Evolutionary conservation across 148 eudicot species (phyloP).

Genomic region (Rhododendron molle): DNA sequence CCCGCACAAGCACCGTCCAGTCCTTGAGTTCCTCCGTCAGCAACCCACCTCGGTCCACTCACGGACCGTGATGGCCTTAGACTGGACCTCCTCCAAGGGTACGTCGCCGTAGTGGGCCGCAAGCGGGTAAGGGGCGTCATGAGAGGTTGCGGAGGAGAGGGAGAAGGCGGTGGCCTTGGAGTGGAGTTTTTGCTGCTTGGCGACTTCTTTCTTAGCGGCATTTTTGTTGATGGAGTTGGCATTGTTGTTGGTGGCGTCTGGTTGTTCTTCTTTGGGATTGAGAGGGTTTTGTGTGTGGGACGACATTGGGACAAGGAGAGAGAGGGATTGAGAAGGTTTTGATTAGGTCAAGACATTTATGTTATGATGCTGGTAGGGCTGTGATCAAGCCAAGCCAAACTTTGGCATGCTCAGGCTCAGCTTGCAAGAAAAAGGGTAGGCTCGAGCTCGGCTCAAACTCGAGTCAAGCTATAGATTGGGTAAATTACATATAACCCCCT

Average conservation of each 20-base stretch:
- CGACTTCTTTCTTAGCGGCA: slow-evolving; percentile 63
- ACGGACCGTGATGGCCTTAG: slow-evolving; percentile 39
- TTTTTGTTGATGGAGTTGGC: slow-evolving; percentile 36
- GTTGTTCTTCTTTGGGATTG: background rate
- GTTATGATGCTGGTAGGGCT: too few relatives aligned
- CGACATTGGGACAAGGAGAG: background rate
- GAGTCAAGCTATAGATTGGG: too few relatives aligned
- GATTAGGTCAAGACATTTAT: too few relatives aligned
- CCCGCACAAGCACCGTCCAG: slow-evolving; percentile 40
- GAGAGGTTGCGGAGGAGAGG: slow-evolving; percentile 22
- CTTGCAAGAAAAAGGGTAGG: too few relatives aligned
- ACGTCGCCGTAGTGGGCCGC: slow-evolving; percentile 62
- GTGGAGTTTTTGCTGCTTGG: slow-evolving; percentile 47
- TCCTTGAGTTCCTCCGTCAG: slow-evolving; percentile 38
- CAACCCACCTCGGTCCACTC: slow-evolving; percentile 46
- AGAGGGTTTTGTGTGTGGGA: background rate
- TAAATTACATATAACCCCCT: too few relatives aligned
- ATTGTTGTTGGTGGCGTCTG: background rate
- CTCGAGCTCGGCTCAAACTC: too few relatives aligned
- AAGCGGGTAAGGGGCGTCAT: slow-evolving; percentile 36
- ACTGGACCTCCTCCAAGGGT: slow-evolving; percentile 49
- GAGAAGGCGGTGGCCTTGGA: slow-evolving; percentile 26
- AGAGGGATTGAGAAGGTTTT: background rate
- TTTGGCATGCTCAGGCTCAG: too few relatives aligned
- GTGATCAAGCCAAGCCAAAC: too few relatives aligned